Evolutionary conservation across 2,329 filamentous ascomycete species (phyloP), one percentile per base, ranked within the genome.

Genomic region (Sporothrix luriei): DNA sequence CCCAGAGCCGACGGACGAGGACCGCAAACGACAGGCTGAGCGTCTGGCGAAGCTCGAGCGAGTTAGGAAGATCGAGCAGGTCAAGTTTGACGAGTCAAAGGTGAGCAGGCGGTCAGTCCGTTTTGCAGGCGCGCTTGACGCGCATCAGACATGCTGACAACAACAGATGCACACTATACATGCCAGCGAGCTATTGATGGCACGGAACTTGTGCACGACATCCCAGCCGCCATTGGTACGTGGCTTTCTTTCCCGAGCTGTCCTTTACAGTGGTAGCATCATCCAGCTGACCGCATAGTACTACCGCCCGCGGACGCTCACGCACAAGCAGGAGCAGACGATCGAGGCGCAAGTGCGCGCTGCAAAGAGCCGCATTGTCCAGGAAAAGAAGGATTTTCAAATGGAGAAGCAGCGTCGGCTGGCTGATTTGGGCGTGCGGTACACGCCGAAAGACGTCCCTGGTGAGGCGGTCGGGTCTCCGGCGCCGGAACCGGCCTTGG

Each of bases 241-340:
- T 83, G 2, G 33, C 33, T 10, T 21, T 14, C 24, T 19, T 10
- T 24, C 2, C 13, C 40, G 2, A 1, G 3, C 11, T 48, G 19
- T 6, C 21, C 54, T 16, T 26, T 24, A 3, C 29, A 16, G 19
- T n/a, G 1, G 19, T 67, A 26, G 29, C 33, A 43, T 5, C 11
- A 24, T 16, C 13, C 10, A 24, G 14, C 57, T 54, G 9, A 49
- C 33, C 38, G 38, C 69, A 11, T 69, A 97, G 93, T 94, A 91
- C 78, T 97, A 95, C 79, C 89, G 90, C 59, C 94, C 94, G 0
- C 96, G 91, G 90, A 88, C 93, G 74, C 83, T 91, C 69, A 88
- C 87, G 43, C 78, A 82, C 5, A 84, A 87, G 57, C 90, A 97
- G 77, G 87, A 94, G 78, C 85, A 88, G 5, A 83, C 79, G 13